Base-by-base conservation (phyloP, 2,329 filamentous ascomycete genomes). In the Fonsecaea pedrosoi region DNA sequence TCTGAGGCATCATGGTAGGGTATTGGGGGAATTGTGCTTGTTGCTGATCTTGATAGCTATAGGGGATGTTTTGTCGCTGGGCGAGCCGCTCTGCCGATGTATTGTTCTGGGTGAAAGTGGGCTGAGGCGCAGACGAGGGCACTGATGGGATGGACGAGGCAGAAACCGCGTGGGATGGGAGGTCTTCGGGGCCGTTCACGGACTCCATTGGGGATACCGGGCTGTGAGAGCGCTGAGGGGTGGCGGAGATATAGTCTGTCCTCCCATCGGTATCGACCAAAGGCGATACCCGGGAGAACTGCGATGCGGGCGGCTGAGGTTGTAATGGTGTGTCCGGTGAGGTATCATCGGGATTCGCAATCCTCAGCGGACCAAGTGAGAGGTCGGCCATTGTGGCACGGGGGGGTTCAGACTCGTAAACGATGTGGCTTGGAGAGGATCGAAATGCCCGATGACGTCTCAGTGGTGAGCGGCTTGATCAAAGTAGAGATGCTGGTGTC, bases 311-410 rank as follows among this genome's bases (percentile, higher is more conserved):
- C 42, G 74, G 66, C 30, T 71, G 67, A 58, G 56, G 68, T 62
- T 70, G 75, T 61, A 61, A 74, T 68, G 64, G 75, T 62, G 75
- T 70, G 69, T 71, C 63, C 65, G 73, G 66, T 68, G 82, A 82
- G 68, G 87, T 85, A 81, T 95, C 89, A 82, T 97, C 94, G 63
- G 94, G 94, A 79, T 98, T 99, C 75, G 95, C 94, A 79, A 99
- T 98, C 78, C 94, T 92, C 80, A 99, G 84, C 75, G 94, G 94
- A 76, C 95, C 95, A 76, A 98, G 86, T 76, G 92, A 92, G 82
- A 94, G 91, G 77, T 73, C 71, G 56, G 71, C 69, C 70, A 72
- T 69, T 53, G 61, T 67, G 30, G 53, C 53, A 34, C 53, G 30
- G 53, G 53, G 18, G 61, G 57, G 38, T 60, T 61, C 53, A 65